phyloP scores from a whole-genome alignment of 2,329 filamentous ascomycete species.

The Pyrenophora seminiperda region DNA sequence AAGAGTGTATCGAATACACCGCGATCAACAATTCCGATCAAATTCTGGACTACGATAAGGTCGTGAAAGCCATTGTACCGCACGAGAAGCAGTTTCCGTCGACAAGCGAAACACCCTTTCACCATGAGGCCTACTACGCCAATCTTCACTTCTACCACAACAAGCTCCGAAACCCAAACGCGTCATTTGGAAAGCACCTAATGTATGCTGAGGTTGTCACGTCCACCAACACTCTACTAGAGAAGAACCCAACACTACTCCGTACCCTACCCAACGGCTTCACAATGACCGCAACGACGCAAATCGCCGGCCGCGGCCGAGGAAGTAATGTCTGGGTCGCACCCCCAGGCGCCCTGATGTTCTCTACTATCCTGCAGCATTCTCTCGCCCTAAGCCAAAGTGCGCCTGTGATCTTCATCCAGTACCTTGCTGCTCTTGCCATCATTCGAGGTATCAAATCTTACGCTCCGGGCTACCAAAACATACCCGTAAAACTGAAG shows the following conservation, averaged over 20 bases:
- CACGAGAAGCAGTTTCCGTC: conserved; percentile 72
- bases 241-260: conserved; percentile 86
- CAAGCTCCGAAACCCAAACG: conserved; percentile 60
- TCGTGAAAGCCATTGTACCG: conserved; percentile 74
- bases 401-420: conserved; percentile 87
- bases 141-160: conserved; percentile 71
- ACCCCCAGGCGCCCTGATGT: conserved; percentile 82
- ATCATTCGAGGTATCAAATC: conserved; percentile 80
- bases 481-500: conserved; percentile 83
- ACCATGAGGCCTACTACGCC: conserved; percentile 78
- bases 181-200: conserved; percentile 74
- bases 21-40: conserved; percentile 54
- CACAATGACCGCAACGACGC: conserved; percentile 82
- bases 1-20: conserved; percentile 38
- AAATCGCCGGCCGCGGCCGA: conserved; percentile 84
- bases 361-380: conserved; percentile 87
- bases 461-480: conserved; percentile 76
- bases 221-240: conserved; percentile 89
- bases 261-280: conserved; percentile 81
- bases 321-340: conserved; percentile 95
- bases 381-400: conserved; percentile 70
- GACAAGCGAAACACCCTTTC: conserved; percentile 80
- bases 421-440: conserved; percentile 89
- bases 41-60: conserved; percentile 73
- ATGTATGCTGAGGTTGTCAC: conserved; percentile 92